Percentiles rank a stretch among this genome's conserved stretches.
phyloP scores from a whole-genome alignment of 768 basidiomycete species.

The Porpolomopsis calyptriformis region DNA sequence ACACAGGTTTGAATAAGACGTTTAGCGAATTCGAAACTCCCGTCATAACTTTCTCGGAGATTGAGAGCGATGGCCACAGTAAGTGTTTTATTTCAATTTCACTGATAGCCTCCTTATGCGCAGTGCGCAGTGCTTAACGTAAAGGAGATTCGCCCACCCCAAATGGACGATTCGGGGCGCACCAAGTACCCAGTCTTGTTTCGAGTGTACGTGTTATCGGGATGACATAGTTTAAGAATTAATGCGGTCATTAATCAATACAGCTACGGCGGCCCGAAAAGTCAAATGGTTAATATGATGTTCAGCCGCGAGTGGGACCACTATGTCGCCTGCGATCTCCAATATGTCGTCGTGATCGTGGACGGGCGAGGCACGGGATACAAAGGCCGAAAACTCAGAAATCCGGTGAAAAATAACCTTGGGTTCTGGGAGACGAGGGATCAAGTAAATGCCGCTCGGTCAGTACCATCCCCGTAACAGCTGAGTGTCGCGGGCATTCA shows the following conservation, averaged over 20 bases:
- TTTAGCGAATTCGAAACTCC: conserved; percentile 63
- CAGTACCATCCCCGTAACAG: conserved; percentile 21
- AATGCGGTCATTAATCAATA: no score
- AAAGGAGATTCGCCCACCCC: conserved; percentile 81
- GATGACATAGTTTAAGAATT: neutral
- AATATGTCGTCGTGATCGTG: conserved; percentile 79
- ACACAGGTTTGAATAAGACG: conserved; percentile 52
- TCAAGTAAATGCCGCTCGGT: conserved; percentile 84
- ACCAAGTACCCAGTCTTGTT: conserved; percentile 94
- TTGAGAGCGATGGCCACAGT: conserved; percentile 79
- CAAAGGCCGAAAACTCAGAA: conserved; percentile 76
- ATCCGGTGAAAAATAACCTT: conserved; percentile 79
- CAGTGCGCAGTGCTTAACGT: conserved; percentile 66
- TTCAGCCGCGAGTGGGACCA: conserved; percentile 79
- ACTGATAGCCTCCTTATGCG: conserved; percentile 12
- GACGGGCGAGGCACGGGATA: conserved; percentile 93
- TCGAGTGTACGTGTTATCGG: conserved; percentile 48
- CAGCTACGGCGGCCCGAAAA: conserved; percentile 85
- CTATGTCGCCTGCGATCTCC: conserved; percentile 68
- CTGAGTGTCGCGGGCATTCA: conserved; percentile 2
- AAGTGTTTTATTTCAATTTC: conserved; percentile 14
- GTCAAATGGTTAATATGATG: conserved; percentile 61
- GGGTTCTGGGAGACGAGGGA: conserved; percentile 85
- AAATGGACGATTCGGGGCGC: conserved; percentile 90
- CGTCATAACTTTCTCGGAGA: conserved; percentile 56